phyloP scores from a whole-genome alignment of 768 basidiomycete genomes.

The Suillus lakei region DNA sequence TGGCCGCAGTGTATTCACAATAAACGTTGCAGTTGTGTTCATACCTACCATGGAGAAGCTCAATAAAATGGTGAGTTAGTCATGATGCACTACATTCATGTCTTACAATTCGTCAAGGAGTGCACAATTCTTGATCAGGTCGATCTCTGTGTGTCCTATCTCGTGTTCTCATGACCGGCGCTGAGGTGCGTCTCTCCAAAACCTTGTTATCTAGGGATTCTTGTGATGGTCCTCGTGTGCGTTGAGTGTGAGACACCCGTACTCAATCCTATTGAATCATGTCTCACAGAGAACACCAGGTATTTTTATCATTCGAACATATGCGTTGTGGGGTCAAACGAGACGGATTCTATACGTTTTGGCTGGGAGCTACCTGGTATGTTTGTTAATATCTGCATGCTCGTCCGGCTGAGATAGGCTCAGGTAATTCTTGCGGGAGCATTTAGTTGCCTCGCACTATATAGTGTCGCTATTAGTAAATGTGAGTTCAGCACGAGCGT shows the following conservation, averaged over 20 bases:
- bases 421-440: not conserved
- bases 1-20: not conserved
- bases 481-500: not conserved
- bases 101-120: not conserved
- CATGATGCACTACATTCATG: not conserved
- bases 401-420: not conserved
- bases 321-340: not conserved
- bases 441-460: not conserved
- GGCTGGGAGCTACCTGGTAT: not conserved
- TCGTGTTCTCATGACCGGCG: not conserved
- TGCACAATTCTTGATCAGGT: not conserved
- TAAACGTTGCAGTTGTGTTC: not conserved
- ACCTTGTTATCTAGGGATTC: not conserved
- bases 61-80: not conserved
- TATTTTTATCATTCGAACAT: not conserved
- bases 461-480: not conserved
- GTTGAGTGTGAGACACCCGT: not conserved
- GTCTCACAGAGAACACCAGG: not conserved
- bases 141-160: not conserved
- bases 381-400: not conserved
- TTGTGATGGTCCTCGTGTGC: not conserved
- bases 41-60: not conserved
- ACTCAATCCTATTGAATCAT: not conserved
- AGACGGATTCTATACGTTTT: not conserved
- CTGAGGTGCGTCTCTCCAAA: not conserved